Evolutionary conservation across 306 rosid genomes (phyloP).

Genomic region (Trifolium pratense): DNA sequence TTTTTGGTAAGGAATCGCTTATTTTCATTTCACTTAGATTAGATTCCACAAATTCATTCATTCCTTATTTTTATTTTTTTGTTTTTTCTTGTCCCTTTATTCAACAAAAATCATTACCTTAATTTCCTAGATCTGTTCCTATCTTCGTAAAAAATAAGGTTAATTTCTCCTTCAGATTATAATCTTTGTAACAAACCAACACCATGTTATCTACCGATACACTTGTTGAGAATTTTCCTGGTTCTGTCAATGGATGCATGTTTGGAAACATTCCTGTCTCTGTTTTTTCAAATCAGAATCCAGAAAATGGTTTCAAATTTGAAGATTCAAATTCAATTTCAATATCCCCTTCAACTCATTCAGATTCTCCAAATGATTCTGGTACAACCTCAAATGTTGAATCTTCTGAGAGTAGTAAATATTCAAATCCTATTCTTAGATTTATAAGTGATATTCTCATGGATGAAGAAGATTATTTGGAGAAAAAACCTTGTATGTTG

Average conservation of each 20-base stretch:
- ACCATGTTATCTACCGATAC: slow-evolving; percentile 50
- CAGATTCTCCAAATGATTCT: slow-evolving; percentile 39
- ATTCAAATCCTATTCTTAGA: slow-evolving; percentile 63
- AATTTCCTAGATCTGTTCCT: slow-evolving; percentile 8
- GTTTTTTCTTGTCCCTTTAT: background rate
- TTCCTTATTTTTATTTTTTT: background rate
- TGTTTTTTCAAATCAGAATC: slow-evolving; percentile 41
- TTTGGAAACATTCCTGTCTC: slow-evolving; percentile 47
- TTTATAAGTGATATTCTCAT: slow-evolving; percentile 73
- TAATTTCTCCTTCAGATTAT: slow-evolving; percentile 7
- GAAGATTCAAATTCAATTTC: slow-evolving; percentile 48
- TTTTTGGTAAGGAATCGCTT: too few species aligned
- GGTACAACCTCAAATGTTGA: slow-evolving; percentile 45
- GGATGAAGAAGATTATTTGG: slow-evolving; percentile 83
- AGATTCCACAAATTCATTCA: background rate
- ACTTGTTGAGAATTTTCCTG: slow-evolving; percentile 49
- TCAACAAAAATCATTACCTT: background rate
- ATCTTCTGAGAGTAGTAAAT: slow-evolving; percentile 55
- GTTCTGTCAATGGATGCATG: slow-evolving; percentile 45
- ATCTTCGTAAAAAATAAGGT: background rate
- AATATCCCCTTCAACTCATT: slow-evolving; percentile 27
- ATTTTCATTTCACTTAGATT: background rate
- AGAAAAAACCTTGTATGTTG: slow-evolving; percentile 77
- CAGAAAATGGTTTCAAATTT: slow-evolving; percentile 32
- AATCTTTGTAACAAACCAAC: background rate